Conservation (phyloP, 2,329 filamentous ascomycete genomes). For the Zasmidium citrigriseum region DNA sequence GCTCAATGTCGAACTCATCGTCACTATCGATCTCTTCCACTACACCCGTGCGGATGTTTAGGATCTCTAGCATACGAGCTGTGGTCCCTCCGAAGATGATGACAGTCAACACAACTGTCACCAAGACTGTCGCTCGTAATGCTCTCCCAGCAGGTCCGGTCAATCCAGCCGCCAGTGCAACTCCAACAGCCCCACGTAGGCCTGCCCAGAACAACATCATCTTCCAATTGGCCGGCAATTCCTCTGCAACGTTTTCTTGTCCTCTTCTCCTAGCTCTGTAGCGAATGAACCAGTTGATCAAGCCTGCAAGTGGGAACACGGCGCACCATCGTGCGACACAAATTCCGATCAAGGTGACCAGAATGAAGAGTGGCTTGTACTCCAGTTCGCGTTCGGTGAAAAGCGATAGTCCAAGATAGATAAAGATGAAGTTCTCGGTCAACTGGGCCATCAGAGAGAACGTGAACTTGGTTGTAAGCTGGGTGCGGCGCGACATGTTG, state of each 20-base stretch:
- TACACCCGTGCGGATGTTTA: conserved; percentile 94
- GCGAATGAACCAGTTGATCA: conserved; percentile 90
- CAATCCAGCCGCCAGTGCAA: conserved; percentile 87
- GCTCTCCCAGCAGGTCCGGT: conserved; percentile 71
- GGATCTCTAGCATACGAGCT: conserved; percentile 93
- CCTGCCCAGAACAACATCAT: conserved; percentile 99
- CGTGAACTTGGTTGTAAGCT: conserved; percentile 95
- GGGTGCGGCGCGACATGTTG: conserved; percentile 98
- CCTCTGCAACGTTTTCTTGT: conserved; percentile 70
- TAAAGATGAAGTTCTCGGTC: conserved; percentile 99
- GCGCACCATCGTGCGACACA: conserved; percentile 90
- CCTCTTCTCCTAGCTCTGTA: conserved; percentile 80
- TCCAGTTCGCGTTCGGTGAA: conserved; percentile 87
- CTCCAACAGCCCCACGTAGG: conserved; percentile 89
- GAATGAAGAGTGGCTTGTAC: conserved; percentile 93
- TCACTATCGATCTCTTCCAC: conserved; percentile 97
- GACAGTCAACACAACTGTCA: conserved; percentile 94
- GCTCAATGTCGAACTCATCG: conserved; percentile 96
- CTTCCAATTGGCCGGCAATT: conserved; percentile 92
- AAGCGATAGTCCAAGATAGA: conserved; percentile 90
- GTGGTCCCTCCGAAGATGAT: conserved; percentile 99
- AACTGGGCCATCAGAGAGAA: conserved; percentile 94
- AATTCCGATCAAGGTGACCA: conserved; percentile 87
- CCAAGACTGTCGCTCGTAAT: conserved; percentile 89
- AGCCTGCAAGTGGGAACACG: conserved; percentile 85